Conservation (phyloP, 2,329 filamentous ascomycete species). For the Aspergillus alliaceus region DNA sequence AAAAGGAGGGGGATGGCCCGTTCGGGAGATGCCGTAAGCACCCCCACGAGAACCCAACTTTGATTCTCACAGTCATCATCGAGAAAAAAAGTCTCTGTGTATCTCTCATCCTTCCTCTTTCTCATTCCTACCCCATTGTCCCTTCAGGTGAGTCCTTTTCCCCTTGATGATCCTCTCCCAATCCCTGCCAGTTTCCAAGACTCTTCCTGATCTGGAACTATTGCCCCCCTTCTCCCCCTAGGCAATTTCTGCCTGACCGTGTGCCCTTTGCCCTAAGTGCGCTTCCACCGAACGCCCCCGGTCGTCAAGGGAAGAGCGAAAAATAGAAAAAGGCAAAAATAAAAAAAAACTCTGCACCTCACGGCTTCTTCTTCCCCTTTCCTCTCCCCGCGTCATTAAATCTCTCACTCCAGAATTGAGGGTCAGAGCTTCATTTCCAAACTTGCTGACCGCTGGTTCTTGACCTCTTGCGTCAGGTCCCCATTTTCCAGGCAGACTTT, state of each 20-base stretch:
- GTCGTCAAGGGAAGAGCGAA: too few relatives aligned
- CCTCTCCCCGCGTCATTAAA: constrained; percentile 3
- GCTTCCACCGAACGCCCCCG: constrained; percentile 7
- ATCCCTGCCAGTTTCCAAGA: constrained; percentile 3
- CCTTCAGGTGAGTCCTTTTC: constrained; percentile 3
- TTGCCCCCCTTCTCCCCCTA: background rate
- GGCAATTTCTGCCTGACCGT: constrained; percentile 16
- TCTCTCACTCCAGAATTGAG: constrained; percentile 4
- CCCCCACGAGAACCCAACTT: constrained; percentile 13
- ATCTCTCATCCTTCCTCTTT: background rate
- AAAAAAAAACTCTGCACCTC: constrained; percentile 24
- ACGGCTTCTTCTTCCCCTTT: background rate
- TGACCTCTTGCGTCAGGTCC: constrained; percentile 7
- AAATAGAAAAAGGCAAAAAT: background rate
- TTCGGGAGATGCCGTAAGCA: constrained; percentile 8
- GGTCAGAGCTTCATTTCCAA: constrained; percentile 1
- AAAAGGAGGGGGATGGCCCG: background rate
- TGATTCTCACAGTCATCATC: constrained; percentile 3
- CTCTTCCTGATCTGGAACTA: background rate
- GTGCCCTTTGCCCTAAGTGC: constrained; percentile 27
- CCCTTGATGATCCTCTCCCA: background rate
- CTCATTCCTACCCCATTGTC: background rate
- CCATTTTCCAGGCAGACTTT: constrained; percentile 13
- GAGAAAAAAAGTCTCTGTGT: background rate
- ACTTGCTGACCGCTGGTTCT: constrained; percentile 16